Conservation (phyloP, 768 basidiomycete genomes). For the Tulasnella sp. region DNA sequence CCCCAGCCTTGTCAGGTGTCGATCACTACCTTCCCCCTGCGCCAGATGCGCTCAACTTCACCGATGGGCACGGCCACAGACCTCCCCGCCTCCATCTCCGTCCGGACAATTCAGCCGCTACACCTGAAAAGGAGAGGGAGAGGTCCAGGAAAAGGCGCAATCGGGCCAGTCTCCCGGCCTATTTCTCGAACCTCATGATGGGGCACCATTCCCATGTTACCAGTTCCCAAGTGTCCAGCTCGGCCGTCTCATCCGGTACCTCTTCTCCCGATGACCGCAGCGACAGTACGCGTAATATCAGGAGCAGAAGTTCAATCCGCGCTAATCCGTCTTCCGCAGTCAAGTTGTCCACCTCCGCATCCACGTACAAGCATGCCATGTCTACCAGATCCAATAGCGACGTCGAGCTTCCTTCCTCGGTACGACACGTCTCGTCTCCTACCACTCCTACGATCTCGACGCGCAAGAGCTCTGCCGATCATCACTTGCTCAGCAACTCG, state of each 20-base stretch:
- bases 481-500: not conserved
- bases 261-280: not conserved
- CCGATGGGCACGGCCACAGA: no score
- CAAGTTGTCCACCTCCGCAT: not conserved
- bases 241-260: slow-evolving; percentile 5
- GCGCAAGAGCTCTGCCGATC: not conserved
- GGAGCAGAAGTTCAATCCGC: slow-evolving; percentile 1
- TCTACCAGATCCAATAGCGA: slow-evolving; percentile 4
- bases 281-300: not conserved
- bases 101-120: no score
- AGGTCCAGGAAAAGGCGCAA: slow-evolving; percentile 2
- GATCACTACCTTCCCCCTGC: no score
- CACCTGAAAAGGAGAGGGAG: not conserved
- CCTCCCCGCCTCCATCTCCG: no score
- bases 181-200: slow-evolving; percentile 9
- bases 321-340: not conserved
- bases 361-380: not conserved
- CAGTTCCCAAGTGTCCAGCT: not conserved
- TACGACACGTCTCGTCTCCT: not conserved
- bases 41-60: no score
- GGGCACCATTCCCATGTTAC: not conserved
- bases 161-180: not conserved
- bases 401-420: not conserved
- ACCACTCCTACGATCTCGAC: not conserved
- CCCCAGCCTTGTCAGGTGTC: no score